Evolutionary conservation across 2,329 filamentous ascomycete species (phyloP).

Genomic region (Clonostachys byssicola): DNA sequence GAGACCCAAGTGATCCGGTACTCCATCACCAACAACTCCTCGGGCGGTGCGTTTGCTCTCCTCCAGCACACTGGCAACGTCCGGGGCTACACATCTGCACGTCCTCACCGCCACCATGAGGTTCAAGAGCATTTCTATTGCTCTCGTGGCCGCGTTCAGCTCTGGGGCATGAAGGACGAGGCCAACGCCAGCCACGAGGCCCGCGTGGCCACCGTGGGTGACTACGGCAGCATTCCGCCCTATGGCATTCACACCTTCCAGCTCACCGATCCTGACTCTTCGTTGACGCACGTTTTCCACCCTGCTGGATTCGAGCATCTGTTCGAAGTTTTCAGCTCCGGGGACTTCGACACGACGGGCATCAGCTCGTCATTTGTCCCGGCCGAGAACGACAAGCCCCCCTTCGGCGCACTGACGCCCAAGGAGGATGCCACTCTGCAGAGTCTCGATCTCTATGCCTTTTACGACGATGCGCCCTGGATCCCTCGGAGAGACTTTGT

Average conservation of each 20-base stretch:
- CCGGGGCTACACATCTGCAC: constrained; percentile 8
- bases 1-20: constrained; percentile 11
- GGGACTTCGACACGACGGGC: no score
- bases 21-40: constrained; percentile 12
- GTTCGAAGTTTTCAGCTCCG: constrained; percentile 4
- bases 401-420: constrained; percentile 9
- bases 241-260: constrained; percentile 13
- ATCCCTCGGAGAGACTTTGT: no score
- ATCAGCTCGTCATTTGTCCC: no score
- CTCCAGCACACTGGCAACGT: constrained; percentile 11
- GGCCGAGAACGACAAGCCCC: background rate
- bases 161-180: constrained; percentile 11
- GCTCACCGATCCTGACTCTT: constrained; percentile 10
- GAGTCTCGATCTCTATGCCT: constrained; percentile 8
- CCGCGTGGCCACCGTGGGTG: constrained; percentile 8
- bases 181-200: constrained; percentile 9
- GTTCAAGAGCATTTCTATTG: constrained; percentile 14
- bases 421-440: constrained; percentile 1
- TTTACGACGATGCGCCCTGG: constrained; percentile 1
- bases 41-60: constrained; percentile 11
- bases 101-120: constrained; percentile 9
- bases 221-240: constrained; percentile 12
- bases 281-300: constrained; percentile 13
- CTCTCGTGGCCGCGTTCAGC: constrained; percentile 9
- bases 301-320: constrained; percentile 13